Conservation (phyloP, 2,329 filamentous ascomycete genomes). For the Trichophyton equinum region DNA sequence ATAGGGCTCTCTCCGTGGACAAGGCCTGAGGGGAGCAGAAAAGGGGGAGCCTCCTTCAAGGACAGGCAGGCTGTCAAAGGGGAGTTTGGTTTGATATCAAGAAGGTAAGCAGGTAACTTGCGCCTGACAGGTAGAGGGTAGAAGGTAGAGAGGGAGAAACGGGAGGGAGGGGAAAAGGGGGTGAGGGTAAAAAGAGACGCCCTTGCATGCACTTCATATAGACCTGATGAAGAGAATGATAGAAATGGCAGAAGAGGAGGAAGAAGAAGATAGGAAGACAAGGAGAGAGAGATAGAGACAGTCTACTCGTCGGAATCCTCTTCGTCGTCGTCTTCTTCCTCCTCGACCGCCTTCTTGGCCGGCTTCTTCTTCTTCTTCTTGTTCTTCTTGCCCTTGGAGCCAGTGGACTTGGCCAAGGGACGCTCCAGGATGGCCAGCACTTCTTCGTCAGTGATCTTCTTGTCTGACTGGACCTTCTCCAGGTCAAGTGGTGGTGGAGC, state of each 20-base stretch:
- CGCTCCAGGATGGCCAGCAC: slow-evolving; percentile 87
- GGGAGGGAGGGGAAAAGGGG: background rate
- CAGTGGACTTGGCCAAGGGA: slow-evolving; percentile 53
- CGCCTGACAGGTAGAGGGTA: background rate
- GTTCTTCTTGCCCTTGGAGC: slow-evolving; percentile 72
- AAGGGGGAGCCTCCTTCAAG: slow-evolving; percentile 17
- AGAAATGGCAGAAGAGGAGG: background rate
- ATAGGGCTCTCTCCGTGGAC: background rate
- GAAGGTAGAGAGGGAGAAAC: background rate
- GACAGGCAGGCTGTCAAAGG: background rate
- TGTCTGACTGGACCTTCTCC: slow-evolving; percentile 79
- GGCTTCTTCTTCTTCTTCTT: slow-evolving; percentile 62
- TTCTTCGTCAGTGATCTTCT: slow-evolving; percentile 96
- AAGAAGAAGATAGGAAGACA: background rate
- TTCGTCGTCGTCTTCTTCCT: slow-evolving; percentile 25
- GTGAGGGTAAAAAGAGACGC: background rate
- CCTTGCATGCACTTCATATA: background rate
- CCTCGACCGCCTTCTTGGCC: slow-evolving; percentile 35
- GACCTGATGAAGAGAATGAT: background rate
- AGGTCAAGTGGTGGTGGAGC: slow-evolving; percentile 64
- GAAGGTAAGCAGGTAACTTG: background rate
- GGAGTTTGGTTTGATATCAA: background rate
- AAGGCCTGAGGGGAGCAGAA: background rate
- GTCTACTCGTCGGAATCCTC: background rate
- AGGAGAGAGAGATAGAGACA: background rate